A percentile compares a stretch with the other conserved stretches of the same genome.
Evolutionary conservation across 805 yeast genomes (phyloP).

Genomic region (Clavispora vitiphila): DNA sequence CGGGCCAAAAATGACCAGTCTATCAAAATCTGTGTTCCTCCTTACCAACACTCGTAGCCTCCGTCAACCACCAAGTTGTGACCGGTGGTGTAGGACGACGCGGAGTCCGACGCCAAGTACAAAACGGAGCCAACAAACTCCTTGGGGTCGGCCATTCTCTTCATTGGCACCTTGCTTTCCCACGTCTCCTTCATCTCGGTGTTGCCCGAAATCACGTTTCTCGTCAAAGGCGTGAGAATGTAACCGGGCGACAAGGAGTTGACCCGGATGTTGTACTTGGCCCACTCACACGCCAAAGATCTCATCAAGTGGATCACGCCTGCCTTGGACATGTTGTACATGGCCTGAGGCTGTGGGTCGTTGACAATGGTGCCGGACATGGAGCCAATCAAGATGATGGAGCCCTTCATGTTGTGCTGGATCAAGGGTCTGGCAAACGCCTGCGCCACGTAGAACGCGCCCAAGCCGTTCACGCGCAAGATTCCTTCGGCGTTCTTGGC

Average conservation of each 20-base stretch:
- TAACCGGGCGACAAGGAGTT: conserved; percentile 79
- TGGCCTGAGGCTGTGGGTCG: conserved; percentile 75
- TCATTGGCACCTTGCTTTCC: conserved; percentile 70
- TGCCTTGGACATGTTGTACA: conserved; percentile 82
- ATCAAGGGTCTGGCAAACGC: conserved; percentile 66
- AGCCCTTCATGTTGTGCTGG: conserved; percentile 50
- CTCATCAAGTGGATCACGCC: conserved; percentile 78
- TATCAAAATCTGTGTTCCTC: not conserved
- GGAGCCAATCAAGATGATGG: conserved; percentile 67
- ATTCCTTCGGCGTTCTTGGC: conserved; percentile 62
- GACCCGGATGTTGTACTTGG: conserved; percentile 67
- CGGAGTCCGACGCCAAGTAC: conserved; percentile 66
- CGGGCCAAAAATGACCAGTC: not conserved
- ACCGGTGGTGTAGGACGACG: conserved; percentile 79
- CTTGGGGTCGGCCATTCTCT: conserved; percentile 80
- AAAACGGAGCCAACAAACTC: conserved; percentile 76
- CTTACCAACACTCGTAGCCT: conserved; percentile 79
- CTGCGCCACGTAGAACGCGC: conserved; percentile 71
- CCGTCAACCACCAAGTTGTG: conserved; percentile 81
- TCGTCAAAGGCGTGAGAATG: conserved; percentile 73
- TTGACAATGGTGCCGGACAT: conserved; percentile 76
- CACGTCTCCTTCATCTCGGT: conserved; percentile 63
- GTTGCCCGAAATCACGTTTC: conserved; percentile 59
- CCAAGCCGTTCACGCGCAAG: conserved; percentile 68
- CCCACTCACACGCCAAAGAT: conserved; percentile 80